A percentile compares a stretch with the other conserved stretches of the same genome.
phyloP scores from a whole-genome alignment of 768 basidiomycete genomes.

The Hericium alpestre region DNA sequence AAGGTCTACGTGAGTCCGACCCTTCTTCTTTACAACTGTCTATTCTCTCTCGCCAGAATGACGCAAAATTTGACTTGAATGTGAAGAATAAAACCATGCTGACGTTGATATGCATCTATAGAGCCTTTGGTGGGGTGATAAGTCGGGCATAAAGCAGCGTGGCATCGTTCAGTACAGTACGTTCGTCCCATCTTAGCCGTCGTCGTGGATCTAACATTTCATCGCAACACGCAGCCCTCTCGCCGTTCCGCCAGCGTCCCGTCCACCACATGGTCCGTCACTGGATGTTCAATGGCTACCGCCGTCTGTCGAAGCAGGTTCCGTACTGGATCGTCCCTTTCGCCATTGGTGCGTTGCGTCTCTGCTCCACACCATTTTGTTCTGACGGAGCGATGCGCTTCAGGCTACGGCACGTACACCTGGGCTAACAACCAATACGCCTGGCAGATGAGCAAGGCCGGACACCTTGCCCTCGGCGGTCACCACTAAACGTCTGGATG shows the following conservation, averaged over 20 bases:
- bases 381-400: neutral
- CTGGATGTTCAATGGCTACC: constrained; percentile 79
- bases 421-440: constrained; percentile 61
- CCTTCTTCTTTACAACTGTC: neutral
- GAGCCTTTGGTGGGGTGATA: constrained; percentile 87
- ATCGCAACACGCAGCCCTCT: constrained; percentile 41
- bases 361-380: neutral
- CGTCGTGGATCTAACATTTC: no score
- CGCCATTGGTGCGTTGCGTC: constrained; percentile 46
- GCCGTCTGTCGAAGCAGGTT: constrained; percentile 56
- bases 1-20: constrained; percentile 61
- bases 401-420: constrained; percentile 67
- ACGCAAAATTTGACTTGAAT: neutral
- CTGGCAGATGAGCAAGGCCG: constrained; percentile 66
- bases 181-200: constrained; percentile 25
- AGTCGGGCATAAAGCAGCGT: constrained; percentile 51
- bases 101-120: constrained; percentile 19
- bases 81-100: neutral
- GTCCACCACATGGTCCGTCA: constrained; percentile 55
- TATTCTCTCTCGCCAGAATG: neutral
- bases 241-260: constrained; percentile 65
- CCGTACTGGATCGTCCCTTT: constrained; percentile 72
- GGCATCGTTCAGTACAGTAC: constrained; percentile 71
- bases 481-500: neutral
- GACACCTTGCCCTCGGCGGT: constrained; percentile 40